A percentile compares a stretch with the other conserved stretches of the same genome.
Conservation (phyloP, 1,284 basidiomycete genomes). For the Ustilago lituana region DNA sequence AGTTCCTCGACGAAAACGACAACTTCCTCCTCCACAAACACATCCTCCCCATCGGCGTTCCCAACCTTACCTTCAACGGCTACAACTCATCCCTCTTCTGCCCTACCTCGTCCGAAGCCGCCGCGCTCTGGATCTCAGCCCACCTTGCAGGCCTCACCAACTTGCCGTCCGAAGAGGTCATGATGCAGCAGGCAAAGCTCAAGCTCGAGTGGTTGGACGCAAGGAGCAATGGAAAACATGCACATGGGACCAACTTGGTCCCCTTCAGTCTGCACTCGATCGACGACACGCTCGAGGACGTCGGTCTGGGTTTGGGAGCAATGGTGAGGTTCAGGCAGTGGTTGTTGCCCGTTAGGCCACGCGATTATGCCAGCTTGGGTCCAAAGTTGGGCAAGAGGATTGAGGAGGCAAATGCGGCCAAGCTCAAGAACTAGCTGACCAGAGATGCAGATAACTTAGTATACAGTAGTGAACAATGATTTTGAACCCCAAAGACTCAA, state of each 20-base stretch:
- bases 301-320: conserved; percentile 33
- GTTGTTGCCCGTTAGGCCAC: conserved; percentile 54
- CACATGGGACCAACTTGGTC: conserved; percentile 54
- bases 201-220: conserved; percentile 57
- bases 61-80: conserved; percentile 58
- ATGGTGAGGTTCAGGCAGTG: conserved; percentile 44
- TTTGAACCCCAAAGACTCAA: too few relatives aligned
- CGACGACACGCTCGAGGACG: conserved; percentile 54
- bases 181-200: conserved; percentile 25
- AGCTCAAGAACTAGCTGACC: conserved; percentile 6
- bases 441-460: too few relatives aligned
- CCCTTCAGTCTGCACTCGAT: conserved; percentile 60
- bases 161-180: conserved; percentile 35
- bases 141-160: conserved; percentile 42
- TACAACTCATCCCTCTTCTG: conserved; percentile 59
- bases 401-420: conserved; percentile 1
- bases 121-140: conserved; percentile 55
- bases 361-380: conserved; percentile 21
- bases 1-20: conserved; percentile 50
- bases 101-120: conserved; percentile 55
- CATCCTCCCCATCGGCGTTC: conserved; percentile 47
- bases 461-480: too few relatives aligned
- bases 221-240: conserved; percentile 53
- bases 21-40: conserved; percentile 56
- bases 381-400: conserved; percentile 20